Evolutionary conservation across 257 asterid genomes (phyloP).

Genomic region (Salvia hispanica): DNA sequence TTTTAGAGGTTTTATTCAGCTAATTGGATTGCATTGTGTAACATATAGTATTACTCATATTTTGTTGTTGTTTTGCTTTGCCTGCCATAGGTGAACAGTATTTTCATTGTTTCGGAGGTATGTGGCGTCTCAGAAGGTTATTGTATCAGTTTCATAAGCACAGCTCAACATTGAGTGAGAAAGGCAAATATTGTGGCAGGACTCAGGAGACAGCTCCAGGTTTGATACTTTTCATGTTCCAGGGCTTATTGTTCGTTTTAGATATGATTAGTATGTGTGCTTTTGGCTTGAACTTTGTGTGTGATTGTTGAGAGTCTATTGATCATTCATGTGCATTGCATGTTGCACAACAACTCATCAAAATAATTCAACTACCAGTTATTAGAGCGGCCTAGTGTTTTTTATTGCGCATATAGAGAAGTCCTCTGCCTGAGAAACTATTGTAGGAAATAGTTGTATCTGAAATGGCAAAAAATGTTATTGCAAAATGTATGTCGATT

Average conservation of each 20-base stretch:
- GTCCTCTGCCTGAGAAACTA: background rate
- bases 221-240: slow-evolving; percentile 48
- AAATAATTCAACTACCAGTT: background rate
- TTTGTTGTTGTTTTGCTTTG: slow-evolving; percentile 5
- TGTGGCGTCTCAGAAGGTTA: slow-evolving; percentile 29
- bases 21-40: background rate
- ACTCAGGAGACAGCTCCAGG: slow-evolving; percentile 54
- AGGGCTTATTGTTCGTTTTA: slow-evolving; percentile 32
- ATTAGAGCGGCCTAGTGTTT: background rate
- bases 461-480: background rate
- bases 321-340: background rate
- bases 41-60: background rate
- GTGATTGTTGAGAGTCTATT: background rate
- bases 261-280: background rate
- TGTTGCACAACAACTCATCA: background rate
- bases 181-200: slow-evolving; percentile 41
- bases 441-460: background rate
- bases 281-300: background rate
- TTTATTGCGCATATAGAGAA: background rate
- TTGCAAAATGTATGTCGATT: background rate
- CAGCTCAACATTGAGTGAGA: slow-evolving; percentile 24
- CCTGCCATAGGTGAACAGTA: background rate
- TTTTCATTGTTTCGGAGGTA: slow-evolving; percentile 9
- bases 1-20: background rate
- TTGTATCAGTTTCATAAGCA: slow-evolving; percentile 46